phyloP scores from a whole-genome alignment of 768 basidiomycete genomes.

The Collybia sordida region DNA sequence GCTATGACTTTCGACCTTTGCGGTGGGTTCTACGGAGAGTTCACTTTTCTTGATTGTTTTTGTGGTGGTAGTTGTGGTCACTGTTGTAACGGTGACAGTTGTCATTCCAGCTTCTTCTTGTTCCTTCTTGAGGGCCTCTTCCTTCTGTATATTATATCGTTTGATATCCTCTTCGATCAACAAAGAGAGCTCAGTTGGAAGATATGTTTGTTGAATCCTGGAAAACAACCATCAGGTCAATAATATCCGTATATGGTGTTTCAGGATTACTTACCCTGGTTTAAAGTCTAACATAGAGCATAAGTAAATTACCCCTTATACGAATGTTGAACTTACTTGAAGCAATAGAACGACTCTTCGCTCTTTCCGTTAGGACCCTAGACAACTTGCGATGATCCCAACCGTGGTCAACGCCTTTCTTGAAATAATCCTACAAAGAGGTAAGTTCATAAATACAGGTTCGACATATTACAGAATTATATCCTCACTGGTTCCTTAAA shows the following conservation, averaged over 20 bases:
- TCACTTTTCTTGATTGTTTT: conserved; percentile 23
- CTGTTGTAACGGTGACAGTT: conserved; percentile 18
- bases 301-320: neutral
- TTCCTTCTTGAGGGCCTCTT: conserved; percentile 22
- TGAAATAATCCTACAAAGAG: conserved; percentile 18
- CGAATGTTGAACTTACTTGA: conserved; percentile 32
- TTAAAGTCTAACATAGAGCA: conserved; percentile 24
- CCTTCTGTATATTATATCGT: conserved; percentile 28
- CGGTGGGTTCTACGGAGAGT: neutral
- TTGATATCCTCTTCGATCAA: conserved; percentile 35
- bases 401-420: conserved; percentile 25
- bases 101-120: conserved; percentile 18
- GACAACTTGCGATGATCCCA: conserved; percentile 40
- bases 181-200: conserved; percentile 32
- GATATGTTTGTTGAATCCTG: conserved; percentile 26
- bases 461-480: neutral
- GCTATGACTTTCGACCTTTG: neutral
- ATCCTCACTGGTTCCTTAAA: conserved; percentile 20
- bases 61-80: conserved; percentile 18
- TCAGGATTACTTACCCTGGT: conserved; percentile 25
- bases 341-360: conserved; percentile 46
- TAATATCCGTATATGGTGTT: neutral
- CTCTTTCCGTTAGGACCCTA: conserved; percentile 39
- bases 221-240: neutral
- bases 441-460: neutral